These are phyloP conservation scores for Helotiales sp. DNA, from an alignment of 2,329 filamentous ascomycete species.

Conservation along the genomic window DNA sequence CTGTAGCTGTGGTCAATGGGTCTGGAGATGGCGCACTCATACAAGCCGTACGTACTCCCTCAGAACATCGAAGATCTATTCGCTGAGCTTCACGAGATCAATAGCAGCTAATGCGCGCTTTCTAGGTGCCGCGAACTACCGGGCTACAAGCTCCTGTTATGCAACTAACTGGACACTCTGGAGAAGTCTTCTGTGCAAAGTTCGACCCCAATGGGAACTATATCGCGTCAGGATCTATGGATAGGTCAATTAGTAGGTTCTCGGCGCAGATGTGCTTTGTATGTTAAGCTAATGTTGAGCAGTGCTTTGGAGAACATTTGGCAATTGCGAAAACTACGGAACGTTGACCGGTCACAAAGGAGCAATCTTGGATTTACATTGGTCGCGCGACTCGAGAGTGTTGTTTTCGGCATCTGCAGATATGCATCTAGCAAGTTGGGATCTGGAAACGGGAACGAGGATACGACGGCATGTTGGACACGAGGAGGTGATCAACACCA, in stretches of 20 bases:
- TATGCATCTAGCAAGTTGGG: slow-evolving; percentile 92
- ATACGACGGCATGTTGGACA: slow-evolving; percentile 92
- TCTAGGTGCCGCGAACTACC: slow-evolving; percentile 75
- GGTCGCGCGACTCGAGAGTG: slow-evolving; percentile 91
- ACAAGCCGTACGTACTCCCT: slow-evolving; percentile 56
- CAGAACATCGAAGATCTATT: slow-evolving; percentile 5
- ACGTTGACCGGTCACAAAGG: slow-evolving; percentile 85
- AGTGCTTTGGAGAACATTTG: slow-evolving; percentile 95
- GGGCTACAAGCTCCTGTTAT: slow-evolving; percentile 87
- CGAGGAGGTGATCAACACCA: slow-evolving; percentile 90
- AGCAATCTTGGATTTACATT: slow-evolving; percentile 88
- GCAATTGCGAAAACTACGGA: slow-evolving; percentile 93
- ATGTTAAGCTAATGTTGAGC: slow-evolving; percentile 23
- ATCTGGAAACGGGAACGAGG: slow-evolving; percentile 85
- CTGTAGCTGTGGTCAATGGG: slow-evolving; percentile 58
- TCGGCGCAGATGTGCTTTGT: background rate
- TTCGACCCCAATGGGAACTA: slow-evolving; percentile 87
- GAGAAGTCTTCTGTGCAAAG: slow-evolving; percentile 86
- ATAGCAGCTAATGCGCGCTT: slow-evolving; percentile 25
- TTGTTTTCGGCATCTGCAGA: slow-evolving; percentile 93
- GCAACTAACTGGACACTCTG: slow-evolving; percentile 81
- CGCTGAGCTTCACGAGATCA: slow-evolving; percentile 21
- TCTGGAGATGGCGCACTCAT: slow-evolving; percentile 61
- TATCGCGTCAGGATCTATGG: slow-evolving; percentile 95
- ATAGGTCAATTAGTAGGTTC: slow-evolving; percentile 77